A percentile compares a stretch with the other conserved stretches of the same genome.
Evolutionary conservation across 805 yeast genomes (phyloP).

Genomic region (Tetrapisispora phaffii): DNA sequence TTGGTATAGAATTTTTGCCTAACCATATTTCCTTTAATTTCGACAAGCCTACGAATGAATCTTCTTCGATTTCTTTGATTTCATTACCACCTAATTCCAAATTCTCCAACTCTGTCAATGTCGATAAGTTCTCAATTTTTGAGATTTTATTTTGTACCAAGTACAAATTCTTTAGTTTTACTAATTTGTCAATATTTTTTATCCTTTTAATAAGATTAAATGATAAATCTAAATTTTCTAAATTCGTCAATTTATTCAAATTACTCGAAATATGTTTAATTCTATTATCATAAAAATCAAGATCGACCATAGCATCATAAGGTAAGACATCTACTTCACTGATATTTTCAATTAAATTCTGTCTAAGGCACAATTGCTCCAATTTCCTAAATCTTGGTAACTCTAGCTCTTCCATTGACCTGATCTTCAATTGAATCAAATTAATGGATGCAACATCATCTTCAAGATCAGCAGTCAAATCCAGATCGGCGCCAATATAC

Average conservation of each 20-base stretch:
- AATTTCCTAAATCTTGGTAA: conserved; percentile 48
- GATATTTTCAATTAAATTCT: conserved; percentile 69
- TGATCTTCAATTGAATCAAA: conserved; percentile 59
- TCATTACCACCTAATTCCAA: conserved; percentile 87
- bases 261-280: conserved; percentile 76
- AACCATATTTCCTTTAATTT: conserved; percentile 76
- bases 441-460: conserved; percentile 54
- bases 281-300: conserved; percentile 88
- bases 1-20: conserved; percentile 72
- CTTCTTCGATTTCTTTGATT: conserved; percentile 36
- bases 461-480: conserved; percentile 46
- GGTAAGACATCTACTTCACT: conserved; percentile 56
- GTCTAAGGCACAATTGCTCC: conserved; percentile 63
- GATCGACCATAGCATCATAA: conserved; percentile 50
- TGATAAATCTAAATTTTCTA: conserved; percentile 65
- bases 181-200: conserved; percentile 60
- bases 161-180: conserved; percentile 55
- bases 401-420: conserved; percentile 50
- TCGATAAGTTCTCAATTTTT: conserved; percentile 57
- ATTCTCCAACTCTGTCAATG: conserved; percentile 47
- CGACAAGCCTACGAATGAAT: conserved; percentile 42
- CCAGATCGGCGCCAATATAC: conserved; percentile 57
- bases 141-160: conserved; percentile 83
- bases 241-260: conserved; percentile 46
- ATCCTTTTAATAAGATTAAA: conserved; percentile 84